These are phyloP conservation scores for Xylaria flabelliformis DNA, from an alignment of 495 filamentous ascomycete genomes.

Conservation along the genomic window DNA sequence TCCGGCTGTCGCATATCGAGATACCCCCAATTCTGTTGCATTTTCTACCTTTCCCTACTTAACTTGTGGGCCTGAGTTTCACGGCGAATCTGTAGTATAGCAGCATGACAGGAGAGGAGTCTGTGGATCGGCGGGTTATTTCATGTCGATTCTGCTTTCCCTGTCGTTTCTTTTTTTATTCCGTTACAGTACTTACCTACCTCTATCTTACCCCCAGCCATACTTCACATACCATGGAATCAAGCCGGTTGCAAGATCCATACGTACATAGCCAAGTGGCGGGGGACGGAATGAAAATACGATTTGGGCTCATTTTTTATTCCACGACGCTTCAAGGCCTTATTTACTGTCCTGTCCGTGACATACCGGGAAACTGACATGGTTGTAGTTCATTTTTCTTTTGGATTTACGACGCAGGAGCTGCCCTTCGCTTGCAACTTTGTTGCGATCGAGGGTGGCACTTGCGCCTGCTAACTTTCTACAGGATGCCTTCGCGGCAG, in stretches of 20 bases:
- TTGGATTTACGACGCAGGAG: neutral
- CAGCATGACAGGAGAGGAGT: slow-evolving; percentile 29
- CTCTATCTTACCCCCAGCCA: slow-evolving; percentile 31
- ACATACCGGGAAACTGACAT: slow-evolving; percentile 28
- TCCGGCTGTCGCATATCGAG: neutral
- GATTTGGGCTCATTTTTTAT: slow-evolving; percentile 6
- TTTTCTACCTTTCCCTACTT: slow-evolving; percentile 5
- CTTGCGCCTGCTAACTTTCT: slow-evolving; percentile 28
- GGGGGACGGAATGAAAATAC: slow-evolving; percentile 30
- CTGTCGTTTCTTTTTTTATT: neutral
- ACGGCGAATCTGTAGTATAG: slow-evolving; percentile 37
- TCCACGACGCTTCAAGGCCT: neutral
- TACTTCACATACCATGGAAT: slow-evolving; percentile 15
- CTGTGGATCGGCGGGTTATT: slow-evolving; percentile 11
- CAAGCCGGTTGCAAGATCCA: neutral
- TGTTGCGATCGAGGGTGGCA: neutral
- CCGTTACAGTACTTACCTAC: neutral
- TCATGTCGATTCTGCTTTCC: slow-evolving; percentile 17
- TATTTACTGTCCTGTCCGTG: slow-evolving; percentile 28
- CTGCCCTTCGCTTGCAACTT: neutral
- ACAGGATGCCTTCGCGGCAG: slow-evolving; percentile 11
- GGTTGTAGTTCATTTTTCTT: slow-evolving; percentile 1
- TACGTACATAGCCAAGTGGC: slow-evolving; percentile 37
- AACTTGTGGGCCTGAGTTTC: slow-evolving; percentile 8
- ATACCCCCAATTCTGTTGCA: slow-evolving; percentile 29